A percentile compares a stretch with the other conserved stretches of the same genome.
Evolutionary conservation across 148 eudicot species (phyloP).

Genomic region (Tetragonia tetragonoides): DNA sequence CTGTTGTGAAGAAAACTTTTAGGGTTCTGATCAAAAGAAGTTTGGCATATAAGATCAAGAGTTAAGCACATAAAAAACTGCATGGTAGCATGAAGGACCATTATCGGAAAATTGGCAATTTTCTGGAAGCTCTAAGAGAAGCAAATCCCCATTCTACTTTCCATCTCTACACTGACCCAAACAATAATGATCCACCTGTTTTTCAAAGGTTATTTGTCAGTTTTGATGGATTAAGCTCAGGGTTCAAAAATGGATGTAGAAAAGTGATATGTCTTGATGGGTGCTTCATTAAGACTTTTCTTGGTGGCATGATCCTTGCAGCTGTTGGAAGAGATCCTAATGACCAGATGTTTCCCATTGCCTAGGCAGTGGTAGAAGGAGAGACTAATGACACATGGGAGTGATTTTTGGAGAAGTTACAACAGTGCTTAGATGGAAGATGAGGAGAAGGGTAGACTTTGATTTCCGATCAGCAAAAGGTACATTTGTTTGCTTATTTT

Average conservation of each 20-base stretch:
- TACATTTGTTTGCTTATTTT: neutral
- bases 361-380: constrained; percentile 1
- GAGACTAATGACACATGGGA: constrained; percentile 1
- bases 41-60: constrained; percentile 2
- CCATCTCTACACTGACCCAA: neutral
- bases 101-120: neutral
- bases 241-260: neutral
- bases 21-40: neutral
- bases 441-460: neutral
- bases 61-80: neutral
- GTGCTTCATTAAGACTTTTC: neutral
- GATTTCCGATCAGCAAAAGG: constrained; percentile 1
- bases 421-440: neutral
- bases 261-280: neutral
- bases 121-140: neutral
- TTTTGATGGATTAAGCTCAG: neutral
- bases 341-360: neutral
- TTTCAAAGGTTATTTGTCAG: neutral
- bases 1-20: neutral
- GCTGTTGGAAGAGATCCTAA: neutral
- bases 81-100: neutral
- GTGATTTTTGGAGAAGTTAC: neutral
- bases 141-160: neutral
- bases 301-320: neutral
- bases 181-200: neutral